Conservation (phyloP, 352 stramenopile species). For the Phytopythium chamaehyphon region DNA sequence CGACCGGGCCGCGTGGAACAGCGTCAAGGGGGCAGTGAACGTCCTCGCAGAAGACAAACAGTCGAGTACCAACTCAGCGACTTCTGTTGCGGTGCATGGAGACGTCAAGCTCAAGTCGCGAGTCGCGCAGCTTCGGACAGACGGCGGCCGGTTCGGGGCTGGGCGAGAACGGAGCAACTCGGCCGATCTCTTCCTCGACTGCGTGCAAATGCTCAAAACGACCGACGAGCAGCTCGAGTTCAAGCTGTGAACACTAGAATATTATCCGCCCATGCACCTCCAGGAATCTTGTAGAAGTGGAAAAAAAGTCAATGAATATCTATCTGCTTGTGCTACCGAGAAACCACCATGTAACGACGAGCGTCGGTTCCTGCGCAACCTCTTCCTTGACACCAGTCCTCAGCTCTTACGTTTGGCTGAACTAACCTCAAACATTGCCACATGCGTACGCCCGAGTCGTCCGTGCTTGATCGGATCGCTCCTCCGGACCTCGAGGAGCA, state of each 20-base stretch:
- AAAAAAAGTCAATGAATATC: no score
- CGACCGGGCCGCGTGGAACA: conserved; percentile 50
- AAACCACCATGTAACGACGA: no score
- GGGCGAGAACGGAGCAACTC: conserved; percentile 64
- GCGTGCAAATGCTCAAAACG: conserved; percentile 58
- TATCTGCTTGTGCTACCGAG: no score
- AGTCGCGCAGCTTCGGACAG: conserved; percentile 38
- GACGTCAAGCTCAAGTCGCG: conserved; percentile 29
- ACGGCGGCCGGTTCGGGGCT: conserved; percentile 5
- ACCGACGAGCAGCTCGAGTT: conserved; percentile 5
- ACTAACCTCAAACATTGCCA: not conserved
- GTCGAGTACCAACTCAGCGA: conserved; percentile 5
- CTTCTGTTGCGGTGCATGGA: conserved; percentile 2
- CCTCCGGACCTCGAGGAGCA: not conserved
- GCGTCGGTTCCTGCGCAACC: no score
- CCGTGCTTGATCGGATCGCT: not conserved
- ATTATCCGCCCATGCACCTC: no score
- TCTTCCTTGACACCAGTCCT: no score
- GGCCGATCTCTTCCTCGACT: conserved; percentile 81
- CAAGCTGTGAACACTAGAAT: no score
- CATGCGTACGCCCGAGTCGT: conserved; percentile 1
- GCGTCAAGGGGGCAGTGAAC: conserved; percentile 19
- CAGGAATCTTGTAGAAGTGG: no score
- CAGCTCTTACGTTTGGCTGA: no score
- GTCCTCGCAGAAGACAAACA: conserved; percentile 21